Base-by-base conservation (phyloP, 257 asterid species). In the Lavandula angustifolia region DNA sequence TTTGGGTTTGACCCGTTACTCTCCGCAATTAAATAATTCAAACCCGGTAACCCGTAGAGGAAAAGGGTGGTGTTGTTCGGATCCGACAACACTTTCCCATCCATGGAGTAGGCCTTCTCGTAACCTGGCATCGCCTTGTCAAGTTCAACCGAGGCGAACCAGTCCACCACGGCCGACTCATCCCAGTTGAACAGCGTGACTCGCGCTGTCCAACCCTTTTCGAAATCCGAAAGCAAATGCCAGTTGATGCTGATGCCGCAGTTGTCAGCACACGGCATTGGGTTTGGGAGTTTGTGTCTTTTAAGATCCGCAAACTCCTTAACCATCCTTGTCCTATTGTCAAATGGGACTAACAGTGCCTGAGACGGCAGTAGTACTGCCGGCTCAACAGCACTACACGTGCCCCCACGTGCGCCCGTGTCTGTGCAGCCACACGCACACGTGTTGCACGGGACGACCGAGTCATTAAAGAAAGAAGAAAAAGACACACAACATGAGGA, bases 121-220 rank as follows among this genome's bases (percentile, higher is more conserved):
- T 80, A 80, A 9, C 96, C 95, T 0, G 76, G 74, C 60, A 81
- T 57, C 3, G 83, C 95, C 62, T 55, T 73, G 22, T 73, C 84
- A 34, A 83, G 43, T 60, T 88, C 79, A n/a, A 79, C 80, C 1
- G 92, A 81, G 14, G 84, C 74, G 40, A 77, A 84, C 92, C 96
- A 88, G 54, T 88, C 85, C 0, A 29, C 77, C 22, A 84, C 51
- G 40, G 71, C 62, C 0, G 75, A 38, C 11, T 82, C 74, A 1
- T 72, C 94, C 95, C 96, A 84, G 52, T 88, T 88, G 73, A 88
- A 88, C 5, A 86, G 58, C 4, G 95, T 88, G 13, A 85, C 51
- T 48, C 96, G 79, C 3, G 94, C 77, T 0, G 92, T 79, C 96
- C 96, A 88, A 0, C 94, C 91, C 1, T 65, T 74, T 3, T 7